Conservation (phyloP, 768 basidiomycete genomes). For the Hydnomerulius pinastri region DNA sequence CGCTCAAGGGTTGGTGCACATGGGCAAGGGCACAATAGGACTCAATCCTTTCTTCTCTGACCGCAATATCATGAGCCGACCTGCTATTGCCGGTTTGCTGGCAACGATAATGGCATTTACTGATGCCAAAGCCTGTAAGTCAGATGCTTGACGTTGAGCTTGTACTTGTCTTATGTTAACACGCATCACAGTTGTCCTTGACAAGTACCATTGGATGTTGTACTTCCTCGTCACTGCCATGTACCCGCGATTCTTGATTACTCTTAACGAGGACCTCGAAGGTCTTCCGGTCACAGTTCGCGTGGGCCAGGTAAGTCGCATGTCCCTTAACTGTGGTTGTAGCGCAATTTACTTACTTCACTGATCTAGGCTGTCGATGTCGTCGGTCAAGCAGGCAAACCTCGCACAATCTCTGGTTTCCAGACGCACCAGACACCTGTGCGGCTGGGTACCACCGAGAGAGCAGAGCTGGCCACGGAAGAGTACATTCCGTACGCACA, state of each 20-base stretch:
- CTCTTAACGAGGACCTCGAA: constrained; percentile 89
- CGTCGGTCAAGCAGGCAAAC: constrained; percentile 96
- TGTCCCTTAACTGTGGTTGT: background rate
- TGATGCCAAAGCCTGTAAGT: constrained; percentile 90
- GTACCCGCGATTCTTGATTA: constrained; percentile 98
- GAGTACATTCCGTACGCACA: constrained; percentile 91
- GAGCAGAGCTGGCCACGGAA: constrained; percentile 95
- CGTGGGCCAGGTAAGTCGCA: constrained; percentile 74
- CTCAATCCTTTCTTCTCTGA: constrained; percentile 97
- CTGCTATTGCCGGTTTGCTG: constrained; percentile 87
- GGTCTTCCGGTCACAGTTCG: constrained; percentile 88
- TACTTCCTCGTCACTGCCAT: constrained; percentile 95
- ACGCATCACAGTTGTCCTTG: constrained; percentile 73
- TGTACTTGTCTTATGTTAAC: constrained; percentile 2
- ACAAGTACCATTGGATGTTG: constrained; percentile 98
- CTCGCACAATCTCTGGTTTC: constrained; percentile 95
- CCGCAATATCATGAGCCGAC: constrained; percentile 83
- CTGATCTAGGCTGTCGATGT: constrained; percentile 84
- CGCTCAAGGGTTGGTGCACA: constrained; percentile 95
- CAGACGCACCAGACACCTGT: constrained; percentile 98
- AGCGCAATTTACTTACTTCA: constrained; percentile 3
- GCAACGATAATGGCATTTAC: constrained; percentile 91
- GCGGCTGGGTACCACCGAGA: constrained; percentile 89
- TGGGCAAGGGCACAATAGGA: constrained; percentile 98
- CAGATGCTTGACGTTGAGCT: background rate